Percentiles rank a stretch among this genome's conserved stretches.
These are phyloP conservation scores for Talaromyces ruber DNA, from an alignment of 495 filamentous ascomycete genomes.

Conservation along the genomic window DNA sequence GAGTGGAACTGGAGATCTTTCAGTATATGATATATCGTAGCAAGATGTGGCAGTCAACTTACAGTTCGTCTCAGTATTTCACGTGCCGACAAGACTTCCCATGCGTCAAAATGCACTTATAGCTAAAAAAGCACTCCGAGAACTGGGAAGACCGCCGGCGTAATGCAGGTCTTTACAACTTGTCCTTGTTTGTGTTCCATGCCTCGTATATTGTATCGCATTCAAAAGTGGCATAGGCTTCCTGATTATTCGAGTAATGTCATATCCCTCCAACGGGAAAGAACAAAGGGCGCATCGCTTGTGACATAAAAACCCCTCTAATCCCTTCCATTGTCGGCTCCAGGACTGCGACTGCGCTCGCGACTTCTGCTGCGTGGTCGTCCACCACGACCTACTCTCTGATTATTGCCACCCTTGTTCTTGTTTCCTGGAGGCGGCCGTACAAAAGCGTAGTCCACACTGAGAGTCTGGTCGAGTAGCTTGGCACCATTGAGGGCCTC, in stretches of 20 bases:
- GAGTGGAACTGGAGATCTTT: background rate
- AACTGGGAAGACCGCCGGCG: slow-evolving; percentile 1
- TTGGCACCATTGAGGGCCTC: slow-evolving; percentile 73
- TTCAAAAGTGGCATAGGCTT: background rate
- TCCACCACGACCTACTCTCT: slow-evolving; percentile 35
- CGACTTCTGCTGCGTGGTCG: slow-evolving; percentile 48
- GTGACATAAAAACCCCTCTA: slow-evolving; percentile 8
- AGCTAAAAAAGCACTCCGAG: background rate
- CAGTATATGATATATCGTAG: background rate
- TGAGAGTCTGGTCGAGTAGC: slow-evolving; percentile 84
- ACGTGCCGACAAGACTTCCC: slow-evolving; percentile 4
- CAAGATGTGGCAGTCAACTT: background rate
- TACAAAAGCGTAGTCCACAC: slow-evolving; percentile 95
- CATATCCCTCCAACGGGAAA: slow-evolving; percentile 3
- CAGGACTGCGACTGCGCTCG: slow-evolving; percentile 52
- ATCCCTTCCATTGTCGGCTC: slow-evolving; percentile 28
- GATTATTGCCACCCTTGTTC: slow-evolving; percentile 42
- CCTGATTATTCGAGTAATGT: slow-evolving; percentile 1
- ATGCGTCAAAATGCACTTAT: background rate
- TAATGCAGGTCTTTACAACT: background rate
- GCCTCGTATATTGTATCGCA: background rate
- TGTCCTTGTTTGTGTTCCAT: background rate
- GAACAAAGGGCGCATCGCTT: slow-evolving; percentile 4
- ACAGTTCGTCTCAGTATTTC: background rate
- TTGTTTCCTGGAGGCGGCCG: slow-evolving; percentile 73